A percentile compares a stretch with the other conserved stretches of the same genome.
phyloP scores from a whole-genome alignment of 106 monocot species.

The Platanthera zijinensis region DNA sequence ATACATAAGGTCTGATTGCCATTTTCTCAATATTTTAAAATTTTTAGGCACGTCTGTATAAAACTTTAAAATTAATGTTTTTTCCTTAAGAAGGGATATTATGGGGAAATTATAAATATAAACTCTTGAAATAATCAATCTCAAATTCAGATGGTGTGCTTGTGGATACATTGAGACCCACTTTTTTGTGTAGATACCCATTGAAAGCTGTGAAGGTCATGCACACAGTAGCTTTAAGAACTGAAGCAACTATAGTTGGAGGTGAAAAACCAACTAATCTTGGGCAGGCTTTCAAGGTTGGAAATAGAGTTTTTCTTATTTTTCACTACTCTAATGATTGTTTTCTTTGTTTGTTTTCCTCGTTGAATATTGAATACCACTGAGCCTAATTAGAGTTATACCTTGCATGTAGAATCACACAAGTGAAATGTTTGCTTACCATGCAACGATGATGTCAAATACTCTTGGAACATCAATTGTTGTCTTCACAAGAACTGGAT shows the following conservation, averaged over 20 bases:
- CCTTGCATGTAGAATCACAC: constrained; percentile 63
- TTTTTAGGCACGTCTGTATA: no score
- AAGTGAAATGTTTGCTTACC: constrained; percentile 98
- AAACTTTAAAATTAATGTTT: no score
- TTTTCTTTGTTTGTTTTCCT: neutral
- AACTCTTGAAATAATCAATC: neutral
- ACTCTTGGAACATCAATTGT: constrained; percentile 90
- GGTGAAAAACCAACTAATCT: constrained; percentile 73
- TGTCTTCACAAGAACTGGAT: constrained; percentile 91
- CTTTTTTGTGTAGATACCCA: constrained; percentile 54
- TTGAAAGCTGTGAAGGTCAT: constrained; percentile 99
- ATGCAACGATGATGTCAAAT: constrained; percentile 99
- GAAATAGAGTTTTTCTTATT: neutral
- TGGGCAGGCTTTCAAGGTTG: constrained; percentile 91
- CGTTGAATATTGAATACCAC: neutral
- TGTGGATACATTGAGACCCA: neutral
- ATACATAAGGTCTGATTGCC: no score
- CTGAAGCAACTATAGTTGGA: constrained; percentile 78
- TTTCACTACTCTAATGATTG: neutral
- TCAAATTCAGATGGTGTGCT: neutral
- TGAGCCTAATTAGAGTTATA: neutral
- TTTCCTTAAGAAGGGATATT: no score
- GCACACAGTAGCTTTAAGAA: constrained; percentile 94
- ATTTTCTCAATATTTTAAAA: no score
- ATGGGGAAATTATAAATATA: no score